Conservation (phyloP, 257 asterid species). For the Solanum gandarillasii region DNA sequence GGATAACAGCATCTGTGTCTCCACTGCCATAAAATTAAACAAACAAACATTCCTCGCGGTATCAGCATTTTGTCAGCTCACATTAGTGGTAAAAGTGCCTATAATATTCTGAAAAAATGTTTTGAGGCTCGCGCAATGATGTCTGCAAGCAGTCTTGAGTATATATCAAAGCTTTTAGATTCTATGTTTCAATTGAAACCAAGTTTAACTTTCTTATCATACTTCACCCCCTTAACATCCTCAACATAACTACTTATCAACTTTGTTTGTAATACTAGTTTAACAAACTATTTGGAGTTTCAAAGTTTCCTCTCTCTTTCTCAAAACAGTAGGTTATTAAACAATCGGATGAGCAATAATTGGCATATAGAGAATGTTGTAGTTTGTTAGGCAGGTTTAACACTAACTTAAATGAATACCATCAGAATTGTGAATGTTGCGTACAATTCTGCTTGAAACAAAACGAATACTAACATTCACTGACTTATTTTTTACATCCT, state of each 20-base stretch:
- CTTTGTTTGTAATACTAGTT: not conserved
- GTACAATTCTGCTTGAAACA: not conserved
- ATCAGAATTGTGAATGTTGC: not conserved
- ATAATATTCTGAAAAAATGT: not conserved
- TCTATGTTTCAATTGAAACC: not conserved
- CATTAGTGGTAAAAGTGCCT: not conserved
- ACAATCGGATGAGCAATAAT: not conserved
- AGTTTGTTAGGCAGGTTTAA: not conserved
- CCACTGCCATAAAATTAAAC: conserved; percentile 39
- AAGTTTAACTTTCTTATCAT: not conserved
- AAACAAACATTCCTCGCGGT: not conserved
- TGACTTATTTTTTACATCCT: not conserved
- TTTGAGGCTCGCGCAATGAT: not conserved
- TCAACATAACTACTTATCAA: not conserved
- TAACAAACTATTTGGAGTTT: too few species aligned
- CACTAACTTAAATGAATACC: not conserved
- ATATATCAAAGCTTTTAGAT: not conserved
- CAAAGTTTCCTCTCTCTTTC: not conserved
- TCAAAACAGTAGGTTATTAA: not conserved
- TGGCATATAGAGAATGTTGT: not conserved
- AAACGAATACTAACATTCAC: not conserved
- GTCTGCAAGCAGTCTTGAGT: not conserved
- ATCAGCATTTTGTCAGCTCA: not conserved
- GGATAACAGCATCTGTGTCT: conserved; percentile 84
- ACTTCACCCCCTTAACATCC: not conserved